Conservation (phyloP, 352 stramenopile species). For the Pseudoperonospora humuli region DNA sequence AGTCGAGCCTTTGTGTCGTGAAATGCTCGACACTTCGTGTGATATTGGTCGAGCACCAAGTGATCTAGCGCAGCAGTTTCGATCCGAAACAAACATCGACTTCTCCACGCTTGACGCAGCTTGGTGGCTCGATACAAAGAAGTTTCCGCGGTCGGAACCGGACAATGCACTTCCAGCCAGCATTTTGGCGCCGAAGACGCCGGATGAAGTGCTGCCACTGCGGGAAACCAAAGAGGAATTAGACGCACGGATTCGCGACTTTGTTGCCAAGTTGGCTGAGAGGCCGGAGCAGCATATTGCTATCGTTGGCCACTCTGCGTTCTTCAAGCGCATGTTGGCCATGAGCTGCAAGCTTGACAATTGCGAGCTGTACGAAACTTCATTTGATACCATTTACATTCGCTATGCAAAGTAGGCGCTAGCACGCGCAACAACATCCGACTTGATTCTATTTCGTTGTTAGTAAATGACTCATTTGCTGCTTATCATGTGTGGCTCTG, state of each 20-base stretch:
- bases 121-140: constrained; percentile 58
- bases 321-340: constrained; percentile 78
- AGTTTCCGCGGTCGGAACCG: constrained; percentile 18
- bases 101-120: constrained; percentile 38
- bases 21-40: constrained; percentile 81
- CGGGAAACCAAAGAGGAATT: constrained; percentile 51
- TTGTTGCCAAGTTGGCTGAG: constrained; percentile 42
- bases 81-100: constrained; percentile 23
- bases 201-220: constrained; percentile 45
- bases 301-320: constrained; percentile 75
- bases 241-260: constrained; percentile 55
- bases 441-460: background rate
- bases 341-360: constrained; percentile 77
- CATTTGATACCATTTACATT: constrained; percentile 14
- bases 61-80: constrained; percentile 35
- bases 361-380: constrained; percentile 58
- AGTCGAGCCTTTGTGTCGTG: constrained; percentile 69
- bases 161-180: constrained; percentile 13
- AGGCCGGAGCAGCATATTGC: constrained; percentile 66
- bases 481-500: too few species aligned
- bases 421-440: background rate
- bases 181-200: constrained; percentile 23
- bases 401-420: constrained; percentile 8
- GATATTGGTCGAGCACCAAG: constrained; percentile 60
- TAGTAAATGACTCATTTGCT: background rate